phyloP scores from a whole-genome alignment of 225 moss, liverwort and hornwort genomes.

The Physcomitrium patens region DNA sequence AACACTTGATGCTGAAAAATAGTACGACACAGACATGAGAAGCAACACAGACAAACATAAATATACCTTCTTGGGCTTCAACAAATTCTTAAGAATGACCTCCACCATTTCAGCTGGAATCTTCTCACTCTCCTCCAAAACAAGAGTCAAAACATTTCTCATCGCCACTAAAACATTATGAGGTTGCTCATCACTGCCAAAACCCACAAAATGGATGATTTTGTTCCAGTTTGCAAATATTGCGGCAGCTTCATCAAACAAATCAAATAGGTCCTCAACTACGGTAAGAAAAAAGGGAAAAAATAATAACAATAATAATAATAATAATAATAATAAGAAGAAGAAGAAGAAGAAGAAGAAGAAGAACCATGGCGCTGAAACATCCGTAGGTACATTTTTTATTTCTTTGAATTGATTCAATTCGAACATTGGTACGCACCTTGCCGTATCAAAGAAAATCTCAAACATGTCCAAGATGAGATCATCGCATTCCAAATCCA shows the following conservation, averaged over 20 bases:
- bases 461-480: slow-evolving; percentile 75
- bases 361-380: too few species aligned
- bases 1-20: neutral
- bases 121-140: slow-evolving; percentile 96
- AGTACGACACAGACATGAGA: neutral
- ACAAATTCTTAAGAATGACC: slow-evolving; percentile 74
- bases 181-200: slow-evolving; percentile 89
- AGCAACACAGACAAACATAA: neutral
- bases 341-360: too few species aligned
- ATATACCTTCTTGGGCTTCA: slow-evolving; percentile 76
- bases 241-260: slow-evolving; percentile 6
- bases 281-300: neutral
- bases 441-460: slow-evolving; percentile 66
- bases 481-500: slow-evolving; percentile 93
- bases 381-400: too few species aligned
- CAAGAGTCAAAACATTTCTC: slow-evolving; percentile 88
- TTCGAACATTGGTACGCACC: slow-evolving; percentile 31
- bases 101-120: slow-evolving; percentile 78
- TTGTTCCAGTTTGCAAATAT: neutral
- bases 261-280: neutral
- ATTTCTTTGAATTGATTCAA: neutral
- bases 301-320: too few species aligned
- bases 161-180: slow-evolving; percentile 84
- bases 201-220: slow-evolving; percentile 21
- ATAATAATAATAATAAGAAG: too few species aligned